Evolutionary conservation across 2,329 filamentous ascomycete genomes (phyloP).

Genomic region (Knoxdaviesia capensis): DNA sequence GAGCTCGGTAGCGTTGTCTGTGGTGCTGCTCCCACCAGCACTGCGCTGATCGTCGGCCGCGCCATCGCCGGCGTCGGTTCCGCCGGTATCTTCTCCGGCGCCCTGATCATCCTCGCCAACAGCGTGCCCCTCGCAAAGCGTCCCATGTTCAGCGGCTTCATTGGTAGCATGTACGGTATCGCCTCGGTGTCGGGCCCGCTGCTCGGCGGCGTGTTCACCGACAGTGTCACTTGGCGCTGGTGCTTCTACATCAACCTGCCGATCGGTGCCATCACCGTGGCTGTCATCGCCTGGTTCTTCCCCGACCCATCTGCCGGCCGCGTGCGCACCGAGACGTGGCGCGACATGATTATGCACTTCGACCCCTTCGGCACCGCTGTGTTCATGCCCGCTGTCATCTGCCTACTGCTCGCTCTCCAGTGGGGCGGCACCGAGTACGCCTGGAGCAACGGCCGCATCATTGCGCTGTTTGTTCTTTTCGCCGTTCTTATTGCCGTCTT

Average conservation of each 20-base stretch:
- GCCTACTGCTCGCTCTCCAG: conserved; percentile 27
- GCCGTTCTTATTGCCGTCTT: conserved; percentile 12
- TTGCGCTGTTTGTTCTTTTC: conserved; percentile 16
- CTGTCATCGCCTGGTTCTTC: conserved; percentile 12
- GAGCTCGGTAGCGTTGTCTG: conserved; percentile 22
- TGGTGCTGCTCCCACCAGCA: conserved; percentile 7
- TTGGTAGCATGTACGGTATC: conserved; percentile 22
- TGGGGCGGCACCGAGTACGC: conserved; percentile 21
- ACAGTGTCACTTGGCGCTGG: conserved; percentile 17
- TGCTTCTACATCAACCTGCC: conserved; percentile 21
- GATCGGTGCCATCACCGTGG: conserved; percentile 14
- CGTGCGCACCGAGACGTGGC: background rate
- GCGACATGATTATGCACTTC: conserved; percentile 3
- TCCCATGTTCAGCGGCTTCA: conserved; percentile 14
- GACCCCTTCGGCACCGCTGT: conserved; percentile 12
- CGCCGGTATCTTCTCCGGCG: conserved; percentile 24
- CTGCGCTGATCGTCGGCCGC: conserved; percentile 14
- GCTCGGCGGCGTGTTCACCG: conserved; percentile 16
- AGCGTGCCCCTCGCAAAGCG: conserved; percentile 14
- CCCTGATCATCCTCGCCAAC: conserved; percentile 17
- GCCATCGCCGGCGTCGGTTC: conserved; percentile 18
- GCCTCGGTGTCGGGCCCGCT: conserved; percentile 16
- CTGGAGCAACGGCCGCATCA: conserved; percentile 11
- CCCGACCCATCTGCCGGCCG: conserved; percentile 3
- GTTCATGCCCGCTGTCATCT: conserved; percentile 18